Base-by-base conservation (phyloP, 2,329 filamentous ascomycete species). In the Knufia fluminis region DNA sequence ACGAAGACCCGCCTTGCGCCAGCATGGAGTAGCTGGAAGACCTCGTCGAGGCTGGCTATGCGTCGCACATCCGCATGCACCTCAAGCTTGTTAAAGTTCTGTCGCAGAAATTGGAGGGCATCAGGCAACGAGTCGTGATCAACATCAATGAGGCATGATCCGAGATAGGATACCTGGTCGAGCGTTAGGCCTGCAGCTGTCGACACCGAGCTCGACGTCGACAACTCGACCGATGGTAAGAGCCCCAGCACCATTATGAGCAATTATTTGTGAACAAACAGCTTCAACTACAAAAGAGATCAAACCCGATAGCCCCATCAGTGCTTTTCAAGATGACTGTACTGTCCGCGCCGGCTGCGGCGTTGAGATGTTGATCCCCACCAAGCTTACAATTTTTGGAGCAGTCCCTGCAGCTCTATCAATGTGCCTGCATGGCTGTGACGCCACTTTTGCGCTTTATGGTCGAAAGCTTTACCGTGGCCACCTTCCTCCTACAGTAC, bases 1-100 rank as follows among this genome's bases (percentile, higher is more conserved):
- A 95, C 85, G 65, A 97, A 92, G 54, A 92, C 83, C 64, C 84
- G 92, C 46, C 82, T 79, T 4, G 89, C 88, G 52, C 92, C 92
- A 55, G 82, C 79, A 65, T 98, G 86, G 49, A 98, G 79, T 31
- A 97, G 75, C 41, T 85, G 78, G 48, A 91, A 70, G 31, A 97
- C 73, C 55, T 94, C 85, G 57, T 89, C 83, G 49, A 73, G 71
- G 9, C 81, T 80, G 26, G 77, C 66, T 33, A 97, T 74, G 19
- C 70, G 69, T 3, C 85, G 83, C 45, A 82, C 88, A 60, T 95
- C 87, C 57, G 95, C 78, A 64, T 85, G 89, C 56, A 86, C 78
- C 57, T 74, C 66, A 47, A 79, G 75, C 7, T 68, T 66, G 48
- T 72, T 70, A 55, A 80, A 75, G 36, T 80, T 76, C 46, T 74